These are phyloP conservation scores for Beauveria medogensis DNA, from an alignment of 2,329 filamentous ascomycete genomes.

Conservation along the genomic window DNA sequence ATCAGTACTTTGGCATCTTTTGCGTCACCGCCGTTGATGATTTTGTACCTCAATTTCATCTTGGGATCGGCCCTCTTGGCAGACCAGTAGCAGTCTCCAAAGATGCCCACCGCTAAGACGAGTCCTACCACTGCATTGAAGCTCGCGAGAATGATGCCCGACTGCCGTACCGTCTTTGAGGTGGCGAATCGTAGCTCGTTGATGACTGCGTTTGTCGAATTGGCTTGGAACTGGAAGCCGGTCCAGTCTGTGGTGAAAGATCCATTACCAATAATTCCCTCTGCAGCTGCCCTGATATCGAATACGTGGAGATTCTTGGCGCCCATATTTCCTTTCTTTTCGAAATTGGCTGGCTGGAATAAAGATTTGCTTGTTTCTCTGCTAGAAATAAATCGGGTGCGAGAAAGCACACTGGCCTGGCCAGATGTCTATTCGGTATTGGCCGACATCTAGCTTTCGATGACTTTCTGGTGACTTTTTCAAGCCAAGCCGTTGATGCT, in stretches of 20 bases:
- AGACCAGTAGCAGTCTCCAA: conserved; percentile 46
- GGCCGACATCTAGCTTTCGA: background rate
- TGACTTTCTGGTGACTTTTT: background rate
- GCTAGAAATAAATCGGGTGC: background rate
- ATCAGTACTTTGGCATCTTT: background rate
- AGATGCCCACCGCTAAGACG: conserved; percentile 46
- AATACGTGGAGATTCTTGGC: background rate
- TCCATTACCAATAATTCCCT: conserved; percentile 5
- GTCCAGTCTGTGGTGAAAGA: conserved; percentile 7
- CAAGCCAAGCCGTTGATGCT: no score
- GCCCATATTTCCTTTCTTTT: background rate
- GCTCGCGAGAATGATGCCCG: conserved; percentile 51
- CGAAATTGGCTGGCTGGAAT: no score
- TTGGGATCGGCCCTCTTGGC: conserved; percentile 32
- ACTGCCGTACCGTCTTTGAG: conserved; percentile 51
- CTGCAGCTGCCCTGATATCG: background rate
- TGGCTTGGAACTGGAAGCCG: conserved; percentile 27
- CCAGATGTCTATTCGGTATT: conserved; percentile 6
- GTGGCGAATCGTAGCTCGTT: conserved; percentile 44
- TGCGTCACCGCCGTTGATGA: background rate
- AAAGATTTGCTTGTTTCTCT: background rate
- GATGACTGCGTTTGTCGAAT: conserved; percentile 38
- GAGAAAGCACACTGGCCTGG: conserved; percentile 1
- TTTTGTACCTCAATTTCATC: conserved; percentile 34
- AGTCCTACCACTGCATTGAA: conserved; percentile 55